Base-by-base conservation (phyloP, 306 rosid genomes). In the Neltuma alba region DNA sequence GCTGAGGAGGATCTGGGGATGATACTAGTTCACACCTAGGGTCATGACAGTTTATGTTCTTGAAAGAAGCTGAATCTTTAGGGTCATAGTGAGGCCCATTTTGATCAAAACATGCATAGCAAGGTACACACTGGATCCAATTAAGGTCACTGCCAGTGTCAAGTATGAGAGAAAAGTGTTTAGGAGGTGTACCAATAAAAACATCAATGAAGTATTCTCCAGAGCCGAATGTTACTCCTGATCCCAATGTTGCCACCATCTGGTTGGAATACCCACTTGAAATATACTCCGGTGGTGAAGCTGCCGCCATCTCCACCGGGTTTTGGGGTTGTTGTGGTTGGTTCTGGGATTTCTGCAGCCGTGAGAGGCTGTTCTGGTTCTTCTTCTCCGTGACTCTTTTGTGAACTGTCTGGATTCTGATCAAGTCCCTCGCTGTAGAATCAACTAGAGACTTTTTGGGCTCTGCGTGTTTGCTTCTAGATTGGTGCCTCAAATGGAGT, bases 161-260 rank as follows among this genome's bases (percentile, higher is more conserved):
- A 16, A 93, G 93, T 50, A 93, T 92, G 44, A 93, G 66, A 48
- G 93, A 90, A 80, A 89, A 90, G 62, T 89, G 97, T 58, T 87
- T 91, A 20, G 97, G 93, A 50, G 97, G 97, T 41, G 94, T 91
- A 63, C 97, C 97, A 33, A 93, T 75, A 66, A 91, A 89, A 21
- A 93, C 96, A 80, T 93, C 97, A 87, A 93, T 91, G 89, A 93
- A 93, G 82, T 93, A 93, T 60, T 93, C 97, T 20, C 97, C 97
- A 4, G 97, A 93, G 55, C 97, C 97, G 28, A 82, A 92, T 30
- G 86, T 90, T 1, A 93, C 96, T 27, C 97, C 97, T 14, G 97
- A 93, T 73, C 58, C 92, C 84, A 93, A 70, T 55, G 97, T 93
- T 18, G 98, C 98, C 86, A 89, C 76, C 21, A 93, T 85, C 83